Evolutionary conservation across 495 filamentous ascomycete genomes (phyloP), one percentile per base, ranked within the genome.

Genomic region (Penicillium coprophilum): DNA sequence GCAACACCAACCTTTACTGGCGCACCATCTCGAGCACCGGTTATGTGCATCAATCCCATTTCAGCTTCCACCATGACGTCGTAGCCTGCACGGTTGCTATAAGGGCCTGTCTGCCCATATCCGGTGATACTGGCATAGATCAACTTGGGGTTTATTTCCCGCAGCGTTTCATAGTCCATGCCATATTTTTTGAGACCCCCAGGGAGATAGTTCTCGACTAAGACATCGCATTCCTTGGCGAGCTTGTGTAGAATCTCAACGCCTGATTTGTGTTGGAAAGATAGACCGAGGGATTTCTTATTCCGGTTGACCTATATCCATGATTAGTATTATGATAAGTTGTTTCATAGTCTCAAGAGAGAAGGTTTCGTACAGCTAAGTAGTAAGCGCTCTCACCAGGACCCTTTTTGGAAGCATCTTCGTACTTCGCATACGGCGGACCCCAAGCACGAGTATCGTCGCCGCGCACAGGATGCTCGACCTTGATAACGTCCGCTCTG

Each of bases 61-160:
- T 97, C 94, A 40, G 93, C 95, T 72, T 98, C 94, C 0, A 98
- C 95, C 92, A 98, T 97, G 55, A 98, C 95, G 72, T 98, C 94
- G 76, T 98, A 98, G 11, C 94, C 94, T 9, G 94, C 91, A 7
- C 95, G 82, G 45, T 85, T 83, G 17, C 87, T 86, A 70, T 96
- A 96, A 0, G 95, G 95, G 0, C 94, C 94, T 2, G 89, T 96
- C 70, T 98, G 94, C 4, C 94, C 94, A 62, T 90, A 90, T 20
- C 85, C 85, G 2, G 85, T 88, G 56, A 88, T 87, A 66, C 82
- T 86, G 20, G 85, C 84, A 56, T 88, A 88, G 56, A 87, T 85
- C 46, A 82, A 68, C 53, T 74, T 72, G 19, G 95, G 92, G 63
- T 96, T 97, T 66, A 96, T 82, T 57, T 86, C 79, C 50, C 78